A percentile compares a stretch with the other conserved stretches of the same genome.
phyloP scores from a whole-genome alignment of 2,329 filamentous ascomycete genomes.

The Eutypa lata region DNA sequence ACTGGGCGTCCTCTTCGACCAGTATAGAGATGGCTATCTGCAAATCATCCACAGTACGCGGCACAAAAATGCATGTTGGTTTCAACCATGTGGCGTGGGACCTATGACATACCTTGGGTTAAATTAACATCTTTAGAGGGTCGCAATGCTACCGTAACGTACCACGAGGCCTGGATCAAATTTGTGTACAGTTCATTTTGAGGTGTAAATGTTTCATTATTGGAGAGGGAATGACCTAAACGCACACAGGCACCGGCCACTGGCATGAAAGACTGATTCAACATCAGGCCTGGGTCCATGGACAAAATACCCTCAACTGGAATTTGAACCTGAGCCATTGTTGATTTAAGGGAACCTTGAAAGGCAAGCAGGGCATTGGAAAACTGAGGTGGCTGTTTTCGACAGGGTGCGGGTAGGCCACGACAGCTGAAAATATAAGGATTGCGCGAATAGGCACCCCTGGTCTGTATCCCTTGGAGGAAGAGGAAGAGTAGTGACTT shows the following conservation, averaged over 20 bases:
- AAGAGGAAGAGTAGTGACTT: no score
- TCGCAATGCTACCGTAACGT: background rate
- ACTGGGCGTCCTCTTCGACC: constrained; percentile 4
- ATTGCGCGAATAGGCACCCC: no score
- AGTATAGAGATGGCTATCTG: constrained; percentile 3
- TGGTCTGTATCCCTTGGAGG: no score
- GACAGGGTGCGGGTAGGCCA: no score
- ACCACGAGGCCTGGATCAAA: background rate
- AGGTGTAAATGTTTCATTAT: background rate
- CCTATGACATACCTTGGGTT: background rate
- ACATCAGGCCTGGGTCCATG: background rate
- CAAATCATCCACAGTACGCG: background rate
- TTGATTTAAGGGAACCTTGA: background rate
- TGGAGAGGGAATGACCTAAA: background rate
- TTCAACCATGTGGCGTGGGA: constrained; percentile 4
- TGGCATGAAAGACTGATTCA: background rate
- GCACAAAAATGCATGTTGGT: constrained; percentile 7
- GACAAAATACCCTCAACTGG: background rate
- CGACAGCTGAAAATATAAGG: no score
- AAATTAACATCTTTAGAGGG: background rate
- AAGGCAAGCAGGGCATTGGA: background rate
- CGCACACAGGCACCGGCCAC: background rate
- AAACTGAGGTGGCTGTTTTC: no score
- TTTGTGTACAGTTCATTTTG: background rate
- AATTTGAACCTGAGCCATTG: background rate